Base-by-base conservation (phyloP, 140 eudicot genomes). In the Stevia rebaudiana region DNA sequence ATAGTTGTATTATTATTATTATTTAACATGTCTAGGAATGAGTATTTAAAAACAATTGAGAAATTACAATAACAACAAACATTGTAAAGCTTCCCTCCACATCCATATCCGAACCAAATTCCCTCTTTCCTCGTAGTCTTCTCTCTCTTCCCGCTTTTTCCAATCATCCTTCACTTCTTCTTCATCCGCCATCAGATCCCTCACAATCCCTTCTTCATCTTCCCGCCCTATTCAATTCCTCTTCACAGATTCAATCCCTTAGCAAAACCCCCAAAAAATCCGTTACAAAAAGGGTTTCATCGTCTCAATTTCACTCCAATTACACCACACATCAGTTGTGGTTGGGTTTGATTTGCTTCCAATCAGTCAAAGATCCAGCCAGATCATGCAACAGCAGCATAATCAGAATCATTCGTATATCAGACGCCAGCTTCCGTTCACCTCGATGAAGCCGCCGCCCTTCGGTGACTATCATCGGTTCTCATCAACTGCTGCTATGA, bases 51-150 rank as follows among this genome's bases (percentile, higher is more conserved):
- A 54, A 53, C 18, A 53, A 19, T 40, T 41, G 24, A 36, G 39
- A 19, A 61, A 40, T 37, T 22, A 18, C 1, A 46, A 31, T 2
- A 48, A 42, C 31, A 47, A 65, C 23, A 37, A 33, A 16, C 55
- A 66, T 22, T 8, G 19, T 19, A 44, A 67, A 52, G 65, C 71
- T 89, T 89, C 97, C 97, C 97, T 89, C 97, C 97, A 86, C 87
- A 83, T 83, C 87, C 78, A 72, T 83, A 83, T 90, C 95, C 81
- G 89, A 90, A 89, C 95, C 95, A 86, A 84, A 86, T 90, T 90
- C 90, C 94, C 95, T 78, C 92, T 81, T 70, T 67, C 54, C 15
- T 57, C 66, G 66, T 75, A 53, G 48, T 22, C 61, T 62, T 74
- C 75, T 76, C 84, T 72, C 81, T 70, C 72, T 67, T 70, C 77